Conservation (phyloP, 2,329 filamentous ascomycete species). For the Xylaria sp. region DNA sequence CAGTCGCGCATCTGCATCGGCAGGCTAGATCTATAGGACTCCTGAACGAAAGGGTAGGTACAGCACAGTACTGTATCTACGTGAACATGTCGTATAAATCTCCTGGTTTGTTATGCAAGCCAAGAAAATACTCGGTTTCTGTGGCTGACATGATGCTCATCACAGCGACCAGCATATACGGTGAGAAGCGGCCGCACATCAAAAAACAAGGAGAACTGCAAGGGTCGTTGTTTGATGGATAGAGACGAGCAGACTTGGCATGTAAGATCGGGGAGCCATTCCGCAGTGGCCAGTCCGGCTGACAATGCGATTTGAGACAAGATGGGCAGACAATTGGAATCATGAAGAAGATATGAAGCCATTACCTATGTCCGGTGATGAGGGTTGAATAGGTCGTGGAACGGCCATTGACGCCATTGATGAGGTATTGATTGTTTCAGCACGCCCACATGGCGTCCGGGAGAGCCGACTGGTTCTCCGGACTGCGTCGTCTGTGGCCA, state of each 20-base stretch:
- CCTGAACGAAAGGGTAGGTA: not conserved
- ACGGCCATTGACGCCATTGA: not conserved
- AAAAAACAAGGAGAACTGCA: conserved; percentile 12
- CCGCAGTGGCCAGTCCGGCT: not conserved
- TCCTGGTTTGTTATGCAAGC: conserved; percentile 25
- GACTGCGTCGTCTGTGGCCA: not conserved
- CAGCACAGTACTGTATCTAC: not conserved
- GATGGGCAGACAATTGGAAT: not conserved
- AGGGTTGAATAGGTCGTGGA: not conserved
- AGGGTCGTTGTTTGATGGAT: conserved; percentile 12
- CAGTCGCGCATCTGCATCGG: conserved; percentile 20
- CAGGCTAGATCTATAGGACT: not conserved
- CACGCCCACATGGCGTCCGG: conserved; percentile 1
- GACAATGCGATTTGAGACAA: not conserved
- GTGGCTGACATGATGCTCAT: conserved; percentile 17
- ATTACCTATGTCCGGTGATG: not conserved
- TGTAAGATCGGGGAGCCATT: conserved; percentile 1
- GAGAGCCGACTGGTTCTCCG: not conserved
- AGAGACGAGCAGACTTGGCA: conserved; percentile 1
- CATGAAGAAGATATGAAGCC: not conserved
- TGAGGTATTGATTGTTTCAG: not conserved
- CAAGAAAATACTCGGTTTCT: conserved; percentile 20
- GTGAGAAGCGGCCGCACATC: conserved; percentile 19
- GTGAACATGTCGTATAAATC: conserved; percentile 2
- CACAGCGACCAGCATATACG: conserved; percentile 8